Evolutionary conservation across 2,329 filamentous ascomycete genomes (phyloP).

Genomic region (Periconia sp.): DNA sequence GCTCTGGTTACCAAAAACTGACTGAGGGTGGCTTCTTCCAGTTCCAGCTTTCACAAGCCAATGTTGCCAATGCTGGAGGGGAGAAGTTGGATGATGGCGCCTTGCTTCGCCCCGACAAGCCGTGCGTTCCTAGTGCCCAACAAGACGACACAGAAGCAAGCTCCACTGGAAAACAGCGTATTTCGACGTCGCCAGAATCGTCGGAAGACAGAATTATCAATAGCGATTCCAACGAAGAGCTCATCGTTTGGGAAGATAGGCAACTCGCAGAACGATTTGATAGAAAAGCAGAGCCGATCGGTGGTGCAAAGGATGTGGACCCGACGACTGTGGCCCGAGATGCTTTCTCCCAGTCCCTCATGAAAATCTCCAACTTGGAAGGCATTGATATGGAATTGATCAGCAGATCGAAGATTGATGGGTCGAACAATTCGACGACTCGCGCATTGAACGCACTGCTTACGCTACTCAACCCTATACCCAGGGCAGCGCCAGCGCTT

Average conservation of each 20-base stretch:
- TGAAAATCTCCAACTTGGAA: not conserved
- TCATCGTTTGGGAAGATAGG: not conserved
- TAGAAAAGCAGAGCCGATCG: not conserved
- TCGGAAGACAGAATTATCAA: conserved; percentile 3
- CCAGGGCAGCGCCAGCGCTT: not conserved
- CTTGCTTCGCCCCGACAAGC: conserved; percentile 3
- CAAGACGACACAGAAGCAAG: not conserved
- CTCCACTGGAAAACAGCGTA: not conserved
- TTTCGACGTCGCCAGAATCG: conserved; percentile 8
- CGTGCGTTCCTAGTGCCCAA: not conserved
- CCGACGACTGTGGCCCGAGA: conserved; percentile 33
- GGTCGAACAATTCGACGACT: not conserved
- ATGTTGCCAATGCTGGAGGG: conserved; percentile 10
- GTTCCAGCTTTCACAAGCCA: conserved; percentile 33
- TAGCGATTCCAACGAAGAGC: not conserved
- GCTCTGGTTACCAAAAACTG: conserved; percentile 11
- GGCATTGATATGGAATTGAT: not conserved
- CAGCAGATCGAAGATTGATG: not conserved
- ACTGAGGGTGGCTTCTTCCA: conserved; percentile 30
- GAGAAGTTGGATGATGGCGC: conserved; percentile 7
- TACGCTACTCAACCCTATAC: not conserved
- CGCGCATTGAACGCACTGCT: not conserved
- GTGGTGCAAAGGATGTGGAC: conserved; percentile 24
- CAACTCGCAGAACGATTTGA: not conserved
- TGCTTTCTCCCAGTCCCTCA: conserved; percentile 29